Evolutionary conservation across 257 asterid species (phyloP).

Genomic region (Solanum virginianum): DNA sequence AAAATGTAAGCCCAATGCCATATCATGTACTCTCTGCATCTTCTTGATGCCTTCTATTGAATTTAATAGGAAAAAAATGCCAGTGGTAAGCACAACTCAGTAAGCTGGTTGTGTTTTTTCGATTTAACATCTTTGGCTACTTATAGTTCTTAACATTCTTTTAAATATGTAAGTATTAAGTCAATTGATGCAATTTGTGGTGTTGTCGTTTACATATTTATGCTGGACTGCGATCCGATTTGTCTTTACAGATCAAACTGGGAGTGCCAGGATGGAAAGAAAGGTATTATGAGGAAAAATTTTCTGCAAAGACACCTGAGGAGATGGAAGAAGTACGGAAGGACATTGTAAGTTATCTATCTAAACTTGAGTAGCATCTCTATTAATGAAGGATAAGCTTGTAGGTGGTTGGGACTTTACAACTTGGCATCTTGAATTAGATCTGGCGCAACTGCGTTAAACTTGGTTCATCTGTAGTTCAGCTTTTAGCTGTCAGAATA

Average conservation of each 20-base stretch:
- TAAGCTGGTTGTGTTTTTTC: not conserved
- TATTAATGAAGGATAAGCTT: not conserved
- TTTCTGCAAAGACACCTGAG: constrained; percentile 63
- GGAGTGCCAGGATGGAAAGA: constrained; percentile 96
- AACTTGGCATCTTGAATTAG: not conserved
- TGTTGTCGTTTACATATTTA: not conserved
- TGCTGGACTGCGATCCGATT: not conserved
- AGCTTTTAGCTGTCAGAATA: not conserved
- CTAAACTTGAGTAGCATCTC: not conserved
- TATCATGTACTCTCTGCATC: not conserved
- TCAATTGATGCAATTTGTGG: not conserved
- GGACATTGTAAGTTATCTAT: constrained; percentile 64
- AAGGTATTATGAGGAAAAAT: constrained; percentile 88
- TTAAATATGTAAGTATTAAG: not conserved
- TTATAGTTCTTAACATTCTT: not conserved
- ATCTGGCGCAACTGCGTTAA: not conserved
- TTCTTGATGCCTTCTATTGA: not conserved
- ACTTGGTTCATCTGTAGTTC: not conserved
- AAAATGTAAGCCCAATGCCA: not conserved
- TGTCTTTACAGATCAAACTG: constrained; percentile 51
- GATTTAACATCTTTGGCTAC: not conserved
- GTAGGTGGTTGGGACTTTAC: not conserved
- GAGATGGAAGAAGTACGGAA: constrained; percentile 72
- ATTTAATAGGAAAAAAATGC: not conserved
- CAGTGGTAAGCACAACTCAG: not conserved